A percentile compares a stretch with the other conserved stretches of the same genome.
These are phyloP conservation scores for Chlorella sp. DNA, from an alignment of 139 green algal species.

Conservation along the genomic window DNA sequence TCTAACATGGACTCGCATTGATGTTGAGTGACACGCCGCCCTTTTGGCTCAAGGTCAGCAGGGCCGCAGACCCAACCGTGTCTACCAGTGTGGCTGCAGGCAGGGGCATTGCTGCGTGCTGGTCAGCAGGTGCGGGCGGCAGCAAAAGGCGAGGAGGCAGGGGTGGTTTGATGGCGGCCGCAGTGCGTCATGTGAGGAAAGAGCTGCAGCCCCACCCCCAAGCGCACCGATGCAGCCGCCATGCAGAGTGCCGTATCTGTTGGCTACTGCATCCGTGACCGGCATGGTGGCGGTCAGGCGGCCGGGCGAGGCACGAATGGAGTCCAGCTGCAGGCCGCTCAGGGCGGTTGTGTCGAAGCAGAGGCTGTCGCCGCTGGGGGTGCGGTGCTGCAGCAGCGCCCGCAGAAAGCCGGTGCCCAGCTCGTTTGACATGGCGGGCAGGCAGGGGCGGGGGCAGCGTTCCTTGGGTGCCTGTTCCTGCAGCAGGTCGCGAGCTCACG, in stretches of 20 bases:
- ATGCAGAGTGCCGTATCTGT: conserved; percentile 44
- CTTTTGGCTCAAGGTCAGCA: conserved; percentile 37
- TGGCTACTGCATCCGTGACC: conserved; percentile 1
- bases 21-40: conserved; percentile 43
- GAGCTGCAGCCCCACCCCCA: too few species aligned
- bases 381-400: background rate
- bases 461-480: too few species aligned
- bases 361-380: background rate
- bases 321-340: background rate
- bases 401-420: background rate
- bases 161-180: too few species aligned
- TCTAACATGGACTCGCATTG: too few species aligned
- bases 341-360: conserved; percentile 40
- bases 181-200: too few species aligned
- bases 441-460: too few species aligned
- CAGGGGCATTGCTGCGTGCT: too few species aligned
- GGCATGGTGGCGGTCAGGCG: background rate
- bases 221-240: conserved; percentile 45
- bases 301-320: background rate
- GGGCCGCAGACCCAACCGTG: conserved; percentile 48
- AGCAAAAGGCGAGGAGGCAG: too few species aligned
- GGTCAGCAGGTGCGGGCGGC: too few species aligned
- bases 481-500: background rate
- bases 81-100: conserved; percentile 43
- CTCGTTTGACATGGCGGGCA: background rate